Conservation (phyloP, 1,284 basidiomycete genomes). For the Pascua guehoae region DNA sequence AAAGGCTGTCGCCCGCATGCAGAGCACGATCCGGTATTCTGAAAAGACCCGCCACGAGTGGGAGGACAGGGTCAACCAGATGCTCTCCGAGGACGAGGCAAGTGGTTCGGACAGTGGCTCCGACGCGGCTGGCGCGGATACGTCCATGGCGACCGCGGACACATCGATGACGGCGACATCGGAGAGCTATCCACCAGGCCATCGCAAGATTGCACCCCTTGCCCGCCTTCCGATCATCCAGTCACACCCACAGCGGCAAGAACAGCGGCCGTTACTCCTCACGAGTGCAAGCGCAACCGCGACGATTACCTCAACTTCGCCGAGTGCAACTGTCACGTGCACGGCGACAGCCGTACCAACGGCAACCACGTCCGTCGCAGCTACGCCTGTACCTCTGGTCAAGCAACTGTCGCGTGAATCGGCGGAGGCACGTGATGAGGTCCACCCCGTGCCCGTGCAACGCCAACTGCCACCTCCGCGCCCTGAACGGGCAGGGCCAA, state of each 20-base stretch:
- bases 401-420: no score
- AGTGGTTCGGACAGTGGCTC: slow-evolving; percentile 39
- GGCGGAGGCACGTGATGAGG: no score
- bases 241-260: slow-evolving; percentile 35
- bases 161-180: background rate
- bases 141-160: background rate
- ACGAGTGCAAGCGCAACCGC: no score
- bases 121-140: slow-evolving; percentile 6
- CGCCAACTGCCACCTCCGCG: no score
- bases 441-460: no score
- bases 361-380: no score
- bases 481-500: no score
- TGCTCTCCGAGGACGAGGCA: slow-evolving; percentile 61
- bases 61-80: slow-evolving; percentile 76
- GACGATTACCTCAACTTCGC: no score
- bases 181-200: slow-evolving; percentile 21
- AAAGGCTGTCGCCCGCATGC: slow-evolving; percentile 91
- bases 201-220: slow-evolving; percentile 40
- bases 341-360: no score
- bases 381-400: no score
- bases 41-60: slow-evolving; percentile 97
- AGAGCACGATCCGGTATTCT: slow-evolving; percentile 95
- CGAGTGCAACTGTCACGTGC: no score
- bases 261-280: no score
- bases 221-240: slow-evolving; percentile 44